Percentiles rank a stretch among this genome's conserved stretches.
Evolutionary conservation across 1,139 yeast genomes (phyloP).

Genomic region (Diutina scorzettiae): DNA sequence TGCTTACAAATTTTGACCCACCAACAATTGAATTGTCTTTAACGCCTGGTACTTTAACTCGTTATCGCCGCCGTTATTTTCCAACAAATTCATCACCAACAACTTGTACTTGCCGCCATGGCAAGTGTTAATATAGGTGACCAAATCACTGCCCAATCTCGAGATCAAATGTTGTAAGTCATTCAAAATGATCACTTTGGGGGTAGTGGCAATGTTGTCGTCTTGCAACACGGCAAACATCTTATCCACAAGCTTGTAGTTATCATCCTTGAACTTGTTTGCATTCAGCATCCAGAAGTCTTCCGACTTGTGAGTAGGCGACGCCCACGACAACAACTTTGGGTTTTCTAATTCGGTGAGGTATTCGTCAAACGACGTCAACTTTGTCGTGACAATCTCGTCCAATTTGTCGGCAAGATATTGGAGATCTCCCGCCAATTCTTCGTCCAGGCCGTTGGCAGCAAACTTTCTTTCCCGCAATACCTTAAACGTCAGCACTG

Average conservation of each 20-base stretch:
- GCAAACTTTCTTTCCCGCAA: conserved; percentile 85
- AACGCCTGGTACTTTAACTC: conserved; percentile 92
- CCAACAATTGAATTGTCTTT: conserved; percentile 84
- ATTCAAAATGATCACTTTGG: conserved; percentile 39
- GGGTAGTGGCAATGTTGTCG: conserved; percentile 14
- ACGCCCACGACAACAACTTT: conserved; percentile 72
- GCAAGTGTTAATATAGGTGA: conserved; percentile 63
- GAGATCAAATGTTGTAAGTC: conserved; percentile 33
- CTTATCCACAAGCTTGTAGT: conserved; percentile 59
- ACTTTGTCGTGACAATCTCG: conserved; percentile 54
- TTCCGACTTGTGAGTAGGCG: conserved; percentile 78
- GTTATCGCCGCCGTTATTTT: conserved; percentile 52
- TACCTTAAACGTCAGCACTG: conserved; percentile 54
- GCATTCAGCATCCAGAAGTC: conserved; percentile 88
- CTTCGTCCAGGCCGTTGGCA: conserved; percentile 59
- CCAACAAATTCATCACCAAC: conserved; percentile 76
- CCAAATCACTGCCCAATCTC: conserved; percentile 47
- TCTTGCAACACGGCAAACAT: conserved; percentile 25
- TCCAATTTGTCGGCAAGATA: conserved; percentile 46
- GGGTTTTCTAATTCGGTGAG: conserved; percentile 70
- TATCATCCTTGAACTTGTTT: conserved; percentile 60
- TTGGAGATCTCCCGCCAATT: conserved; percentile 63
- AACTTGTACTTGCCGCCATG: conserved; percentile 41
- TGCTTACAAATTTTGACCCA: conserved; percentile 46
- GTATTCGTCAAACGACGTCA: conserved; percentile 91